phyloP scores from a whole-genome alignment of 2,329 filamentous ascomycete species.

The Exophiala calicioides region DNA sequence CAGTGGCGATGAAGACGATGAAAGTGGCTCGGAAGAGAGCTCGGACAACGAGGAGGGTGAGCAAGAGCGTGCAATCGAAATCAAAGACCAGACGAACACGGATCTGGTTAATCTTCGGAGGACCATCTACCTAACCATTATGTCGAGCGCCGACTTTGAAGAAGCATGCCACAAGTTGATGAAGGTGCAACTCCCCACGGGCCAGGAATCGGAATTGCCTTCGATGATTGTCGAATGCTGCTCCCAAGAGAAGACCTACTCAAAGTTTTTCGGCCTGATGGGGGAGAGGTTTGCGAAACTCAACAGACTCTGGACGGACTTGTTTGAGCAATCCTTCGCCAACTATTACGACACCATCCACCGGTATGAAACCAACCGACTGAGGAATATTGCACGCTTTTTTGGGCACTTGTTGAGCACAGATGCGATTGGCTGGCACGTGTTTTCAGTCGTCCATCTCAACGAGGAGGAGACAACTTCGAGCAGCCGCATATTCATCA shows the following conservation, averaged over 20 bases:
- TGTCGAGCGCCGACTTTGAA: conserved; percentile 93
- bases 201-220: conserved; percentile 84
- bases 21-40: conserved; percentile 55
- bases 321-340: conserved; percentile 86
- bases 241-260: conserved; percentile 93
- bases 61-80: conserved; percentile 82
- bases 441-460: conserved; percentile 77
- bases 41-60: conserved; percentile 70
- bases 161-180: conserved; percentile 97
- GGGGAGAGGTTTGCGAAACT: conserved; percentile 95
- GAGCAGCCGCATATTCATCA: conserved; percentile 96
- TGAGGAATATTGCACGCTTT: conserved; percentile 92
- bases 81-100: conserved; percentile 96
- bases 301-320: conserved; percentile 88
- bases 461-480: conserved; percentile 98
- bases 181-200: conserved; percentile 83
- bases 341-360: conserved; percentile 98
- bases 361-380: conserved; percentile 90
- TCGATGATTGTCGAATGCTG: conserved; percentile 98
- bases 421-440: conserved; percentile 91
- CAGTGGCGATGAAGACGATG: conserved; percentile 75
- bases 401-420: conserved; percentile 88
- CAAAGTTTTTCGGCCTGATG: conserved; percentile 94
- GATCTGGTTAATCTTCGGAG: conserved; percentile 90
- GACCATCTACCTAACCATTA: conserved; percentile 96